These are phyloP conservation scores for Leccinum rimulosum DNA, from an alignment of 768 basidiomycete genomes.

Conservation along the genomic window DNA sequence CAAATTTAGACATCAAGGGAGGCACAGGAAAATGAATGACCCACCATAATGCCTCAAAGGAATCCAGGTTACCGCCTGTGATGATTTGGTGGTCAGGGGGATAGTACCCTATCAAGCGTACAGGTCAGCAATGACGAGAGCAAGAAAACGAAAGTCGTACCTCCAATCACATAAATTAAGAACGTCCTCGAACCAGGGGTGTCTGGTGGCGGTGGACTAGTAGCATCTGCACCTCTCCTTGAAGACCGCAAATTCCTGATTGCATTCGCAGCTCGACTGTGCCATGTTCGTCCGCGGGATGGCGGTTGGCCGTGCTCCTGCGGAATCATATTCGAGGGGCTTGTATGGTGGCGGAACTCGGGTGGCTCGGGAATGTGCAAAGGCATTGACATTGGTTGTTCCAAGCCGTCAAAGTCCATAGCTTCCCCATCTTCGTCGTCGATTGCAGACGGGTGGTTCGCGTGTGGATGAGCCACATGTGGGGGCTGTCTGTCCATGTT, in stretches of 20 bases:
- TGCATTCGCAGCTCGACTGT: conserved; percentile 60
- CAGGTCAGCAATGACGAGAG: conserved; percentile 1
- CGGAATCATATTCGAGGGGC: conserved; percentile 9
- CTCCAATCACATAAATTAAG: conserved; percentile 88
- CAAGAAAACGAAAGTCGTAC: conserved; percentile 34
- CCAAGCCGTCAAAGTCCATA: conserved; percentile 26
- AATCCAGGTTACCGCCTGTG: conserved; percentile 73
- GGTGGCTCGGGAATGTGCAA: conserved; percentile 28
- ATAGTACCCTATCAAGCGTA: conserved; percentile 67
- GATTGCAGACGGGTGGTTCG: conserved; percentile 11
- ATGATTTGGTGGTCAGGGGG: conserved; percentile 88
- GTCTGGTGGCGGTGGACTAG: conserved; percentile 22
- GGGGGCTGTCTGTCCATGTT: conserved; percentile 42
- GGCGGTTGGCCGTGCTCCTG: conserved; percentile 18
- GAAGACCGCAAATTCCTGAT: conserved; percentile 53
- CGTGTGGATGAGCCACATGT: conserved; percentile 14
- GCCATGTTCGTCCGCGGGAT: conserved; percentile 48
- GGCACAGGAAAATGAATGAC: conserved; percentile 24
- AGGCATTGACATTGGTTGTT: conserved; percentile 24
- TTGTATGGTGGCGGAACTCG: conserved; percentile 18
- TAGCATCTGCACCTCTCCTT: conserved; percentile 21
- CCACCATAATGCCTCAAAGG: conserved; percentile 76
- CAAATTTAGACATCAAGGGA: neutral
- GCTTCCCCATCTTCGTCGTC: conserved; percentile 29
- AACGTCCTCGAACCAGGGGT: conserved; percentile 54